Base-by-base conservation (phyloP, 2,329 filamentous ascomycete genomes). In the Fusarium sp. region DNA sequence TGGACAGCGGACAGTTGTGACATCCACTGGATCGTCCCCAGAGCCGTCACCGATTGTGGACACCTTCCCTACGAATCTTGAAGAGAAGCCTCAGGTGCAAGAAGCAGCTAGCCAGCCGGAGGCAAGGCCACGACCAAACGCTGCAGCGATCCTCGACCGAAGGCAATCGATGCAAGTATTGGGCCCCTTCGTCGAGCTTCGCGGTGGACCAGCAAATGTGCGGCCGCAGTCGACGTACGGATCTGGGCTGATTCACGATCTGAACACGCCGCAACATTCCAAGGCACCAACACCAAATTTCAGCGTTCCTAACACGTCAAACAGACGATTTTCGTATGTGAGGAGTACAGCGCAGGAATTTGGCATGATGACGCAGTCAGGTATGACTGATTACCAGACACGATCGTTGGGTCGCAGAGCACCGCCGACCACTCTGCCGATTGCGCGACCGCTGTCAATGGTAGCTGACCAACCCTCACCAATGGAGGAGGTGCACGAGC, bases 1-100 rank as follows among this genome's bases (percentile, higher is more conserved):
- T 6, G 88, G 88, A 8, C 89, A 91, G 77, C 85, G 88, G 67
- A 92, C 91, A 4, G 82, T 90, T 29, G 78, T 91, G 9, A 91
- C 90, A 2, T 91, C 90, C 0, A 85, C 87, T 20, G 86, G 84
- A 33, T 78, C 77, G 6, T 91, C 90, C 0, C 88, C 89, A 3
- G 84, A 88, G 18, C 86, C 84, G 65, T 92, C 90, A 2, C 90
- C 91, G 0, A 86, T 85, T 1, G 83, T 86, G 14, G 87, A 88
- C 38, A 89, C 84, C 63, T 90, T 90, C 65, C 78, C 78, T 16
- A 38, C 68, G 63, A 33, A 70, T 36, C 58, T 69, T 45, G 74
- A 79, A 29, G 76, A 79, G 20, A 66, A 71, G 62, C 11, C 70
- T 47, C 45, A 71, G 25, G 63, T 47, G 2, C 74, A 72, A 16